Evolutionary conservation across 2,329 filamentous ascomycete genomes (phyloP), one percentile per base, ranked within the genome.

Genomic region (Fusarium nodosum): DNA sequence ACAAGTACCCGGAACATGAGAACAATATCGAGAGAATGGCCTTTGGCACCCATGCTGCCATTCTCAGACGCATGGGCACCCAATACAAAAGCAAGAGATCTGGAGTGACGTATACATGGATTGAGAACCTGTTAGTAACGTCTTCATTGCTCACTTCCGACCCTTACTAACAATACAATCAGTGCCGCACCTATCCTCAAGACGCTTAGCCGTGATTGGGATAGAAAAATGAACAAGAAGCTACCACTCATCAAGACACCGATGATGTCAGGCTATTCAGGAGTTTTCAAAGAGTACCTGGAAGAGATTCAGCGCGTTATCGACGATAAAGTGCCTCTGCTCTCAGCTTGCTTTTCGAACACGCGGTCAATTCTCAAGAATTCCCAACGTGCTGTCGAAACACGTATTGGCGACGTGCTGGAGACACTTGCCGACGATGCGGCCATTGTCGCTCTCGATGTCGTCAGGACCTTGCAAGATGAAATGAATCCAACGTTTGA

Each of bases 111-210:
- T 67, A 69, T 15, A 51, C 20, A 8, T 69, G 64, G 64, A 30
- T 62, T 0, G 60, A 64, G 24, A 28, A 56, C 9, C 15, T 69
- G 66, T 65, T 11, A 56, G 64, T 64, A n/a, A 3, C 12, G 5
- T 36, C 9, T 4, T 9, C 7, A 10, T 28, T 10, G 15, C 7
- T 24, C 11, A 16, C 7, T 7, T 12, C 18, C 31, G 11, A 10
- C 13, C 20, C 3, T 24, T 3, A 1, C 22, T 45, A 12, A 56
- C 13, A 18, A 22, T 5, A 16, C 41, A 7, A 6, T 3, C 12
- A 69, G 66, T 3, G 54, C 50, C 2, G 11, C 36, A 1, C 56
- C 54, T 2, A 12, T 62, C 0, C 24, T 67, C 7, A 39, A 42
- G 1, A 12, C 18, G 1, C 34, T 69, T 5, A 55, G 42, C 2